phyloP scores from a whole-genome alignment of 805 yeast genomes.

The Starmerella riodocensis region DNA sequence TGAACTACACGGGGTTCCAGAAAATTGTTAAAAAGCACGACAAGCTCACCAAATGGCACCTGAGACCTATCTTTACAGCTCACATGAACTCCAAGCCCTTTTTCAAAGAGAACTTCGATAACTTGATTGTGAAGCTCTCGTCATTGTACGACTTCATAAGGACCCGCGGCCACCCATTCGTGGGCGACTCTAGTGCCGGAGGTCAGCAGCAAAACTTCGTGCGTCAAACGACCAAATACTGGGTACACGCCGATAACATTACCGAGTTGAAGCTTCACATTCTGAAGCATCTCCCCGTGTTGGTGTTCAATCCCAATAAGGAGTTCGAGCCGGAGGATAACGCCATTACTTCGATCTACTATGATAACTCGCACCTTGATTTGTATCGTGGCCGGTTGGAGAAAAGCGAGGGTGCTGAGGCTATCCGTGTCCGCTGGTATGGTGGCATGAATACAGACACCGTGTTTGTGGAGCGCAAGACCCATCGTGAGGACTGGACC shows the following conservation, averaged over 20 bases:
- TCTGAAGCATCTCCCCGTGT: constrained; percentile 88
- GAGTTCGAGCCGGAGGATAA: constrained; percentile 91
- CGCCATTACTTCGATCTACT: constrained; percentile 94
- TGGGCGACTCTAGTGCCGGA: constrained; percentile 96
- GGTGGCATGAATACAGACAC: constrained; percentile 93
- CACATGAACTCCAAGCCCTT: constrained; percentile 89
- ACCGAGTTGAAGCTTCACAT: constrained; percentile 88
- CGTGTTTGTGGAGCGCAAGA: constrained; percentile 90
- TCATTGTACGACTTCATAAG: constrained; percentile 82
- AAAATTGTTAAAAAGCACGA: constrained; percentile 95
- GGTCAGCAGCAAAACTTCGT: constrained; percentile 96
- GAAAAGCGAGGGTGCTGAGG: constrained; percentile 98
- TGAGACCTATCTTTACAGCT: constrained; percentile 87
- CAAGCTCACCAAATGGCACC: constrained; percentile 63
- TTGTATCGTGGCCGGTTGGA: constrained; percentile 86
- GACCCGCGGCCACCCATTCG: constrained; percentile 88
- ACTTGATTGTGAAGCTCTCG: constrained; percentile 75
- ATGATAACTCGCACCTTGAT: constrained; percentile 79
- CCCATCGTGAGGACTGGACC: constrained; percentile 99
- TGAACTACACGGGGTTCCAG: constrained; percentile 94
- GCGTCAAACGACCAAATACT: constrained; percentile 94
- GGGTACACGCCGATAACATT: constrained; percentile 98
- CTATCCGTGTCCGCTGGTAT: constrained; percentile 95
- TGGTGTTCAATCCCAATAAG: constrained; percentile 91
- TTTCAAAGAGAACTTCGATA: constrained; percentile 88